Conservation (phyloP, 148 eudicot species). For the Dianthus caryophyllus region DNA sequence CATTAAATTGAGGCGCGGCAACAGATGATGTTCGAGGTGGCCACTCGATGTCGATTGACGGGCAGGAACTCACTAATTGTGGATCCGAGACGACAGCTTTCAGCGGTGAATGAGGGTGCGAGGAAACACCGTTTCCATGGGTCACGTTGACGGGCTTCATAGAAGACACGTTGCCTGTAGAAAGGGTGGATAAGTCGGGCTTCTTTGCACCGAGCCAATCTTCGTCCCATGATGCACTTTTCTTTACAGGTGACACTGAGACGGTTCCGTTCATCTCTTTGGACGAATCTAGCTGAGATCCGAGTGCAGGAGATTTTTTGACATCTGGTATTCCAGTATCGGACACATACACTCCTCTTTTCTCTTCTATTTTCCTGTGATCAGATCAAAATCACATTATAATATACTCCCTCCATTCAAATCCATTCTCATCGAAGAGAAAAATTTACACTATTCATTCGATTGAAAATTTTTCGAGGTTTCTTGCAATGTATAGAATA, state of each 20-base stretch:
- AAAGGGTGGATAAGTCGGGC: constrained; percentile 28
- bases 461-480: too few relatives aligned
- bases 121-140: constrained; percentile 30
- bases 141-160: constrained; percentile 34
- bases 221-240: constrained; percentile 79
- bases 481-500: too few relatives aligned
- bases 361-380: constrained; percentile 82
- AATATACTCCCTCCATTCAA: too few relatives aligned
- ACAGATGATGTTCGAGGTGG: constrained; percentile 63
- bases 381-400: constrained; percentile 8
- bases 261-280: constrained; percentile 36
- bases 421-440: too few relatives aligned
- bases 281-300: constrained; percentile 23
- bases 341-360: constrained; percentile 76
- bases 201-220: constrained; percentile 59
- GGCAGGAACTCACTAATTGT: constrained; percentile 45
- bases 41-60: constrained; percentile 86
- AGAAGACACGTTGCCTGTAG: constrained; percentile 29
- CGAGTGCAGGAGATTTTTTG: constrained; percentile 39
- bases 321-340: constrained; percentile 57
- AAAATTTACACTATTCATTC: too few relatives aligned
- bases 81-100: constrained; percentile 40
- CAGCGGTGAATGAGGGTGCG: constrained; percentile 19
- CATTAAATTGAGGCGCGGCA: constrained; percentile 32
- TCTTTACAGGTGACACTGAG: constrained; percentile 40